Conservation (phyloP, 2,329 filamentous ascomycete species). For the Fusarium ramigenum region DNA sequence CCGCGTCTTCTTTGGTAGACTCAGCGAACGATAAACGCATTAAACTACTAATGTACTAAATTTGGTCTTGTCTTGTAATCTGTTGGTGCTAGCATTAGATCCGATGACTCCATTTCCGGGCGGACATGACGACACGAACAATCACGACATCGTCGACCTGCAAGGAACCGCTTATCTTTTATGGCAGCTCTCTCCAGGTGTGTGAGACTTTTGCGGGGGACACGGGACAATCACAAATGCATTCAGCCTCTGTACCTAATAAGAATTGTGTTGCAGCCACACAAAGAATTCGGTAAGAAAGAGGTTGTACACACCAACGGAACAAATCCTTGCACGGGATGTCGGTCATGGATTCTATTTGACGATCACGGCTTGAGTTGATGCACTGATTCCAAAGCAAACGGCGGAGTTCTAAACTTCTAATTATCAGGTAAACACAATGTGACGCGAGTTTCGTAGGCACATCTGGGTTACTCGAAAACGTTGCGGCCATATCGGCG, state of each 20-base stretch:
- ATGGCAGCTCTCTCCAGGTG: slow-evolving; percentile 9
- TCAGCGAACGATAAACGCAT: background rate
- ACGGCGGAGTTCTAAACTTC: background rate
- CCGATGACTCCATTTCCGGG: slow-evolving; percentile 18
- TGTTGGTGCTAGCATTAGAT: background rate
- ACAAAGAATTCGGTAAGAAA: slow-evolving; percentile 4
- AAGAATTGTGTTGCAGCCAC: slow-evolving; percentile 16
- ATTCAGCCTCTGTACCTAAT: slow-evolving; percentile 1
- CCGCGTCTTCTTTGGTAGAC: background rate
- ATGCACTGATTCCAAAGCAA: slow-evolving; percentile 8
- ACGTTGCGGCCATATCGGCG: background rate
- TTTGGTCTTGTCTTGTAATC: background rate
- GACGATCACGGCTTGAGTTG: background rate
- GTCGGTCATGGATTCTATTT: slow-evolving; percentile 33
- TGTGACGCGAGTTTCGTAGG: background rate
- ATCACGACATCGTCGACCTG: slow-evolving; percentile 32
- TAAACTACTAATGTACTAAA: background rate
- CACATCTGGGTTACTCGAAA: background rate
- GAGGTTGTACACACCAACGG: slow-evolving; percentile 31
- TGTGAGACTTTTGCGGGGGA: slow-evolving; percentile 24
- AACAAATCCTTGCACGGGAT: slow-evolving; percentile 26
- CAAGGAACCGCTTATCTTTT: slow-evolving; percentile 35
- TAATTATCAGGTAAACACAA: background rate
- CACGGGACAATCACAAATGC: slow-evolving; percentile 6
- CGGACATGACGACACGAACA: slow-evolving; percentile 27